Percentiles rank a stretch among this genome's conserved stretches.
Conservation (phyloP, 192 early-diverging fungal species). For the Thamnidium elegans region DNA sequence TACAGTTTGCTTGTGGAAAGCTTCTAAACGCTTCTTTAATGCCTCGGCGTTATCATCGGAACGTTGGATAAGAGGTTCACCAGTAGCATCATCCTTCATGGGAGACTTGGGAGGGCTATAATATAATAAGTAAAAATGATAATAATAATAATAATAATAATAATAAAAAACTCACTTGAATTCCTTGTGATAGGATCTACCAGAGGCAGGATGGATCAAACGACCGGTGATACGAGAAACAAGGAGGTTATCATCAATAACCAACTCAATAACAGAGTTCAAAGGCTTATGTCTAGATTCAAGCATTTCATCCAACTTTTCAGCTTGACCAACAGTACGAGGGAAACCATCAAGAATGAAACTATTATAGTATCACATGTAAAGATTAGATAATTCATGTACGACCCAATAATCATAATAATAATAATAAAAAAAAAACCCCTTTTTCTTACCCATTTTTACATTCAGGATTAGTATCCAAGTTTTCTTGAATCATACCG, state of each 20-base stretch:
- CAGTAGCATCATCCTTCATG: conserved; percentile 93
- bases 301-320: conserved; percentile 98
- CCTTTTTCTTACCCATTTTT: conserved; percentile 72
- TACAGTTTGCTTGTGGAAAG: conserved; percentile 81
- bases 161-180: conserved; percentile 60
- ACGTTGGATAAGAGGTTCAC: conserved; percentile 95
- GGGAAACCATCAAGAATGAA: conserved; percentile 99
- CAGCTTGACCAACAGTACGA: conserved; percentile 94
- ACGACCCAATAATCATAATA: too few species aligned
- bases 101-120: conserved; percentile 81
- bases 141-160: not conserved
- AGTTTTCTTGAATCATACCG: conserved; percentile 93
- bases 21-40: conserved; percentile 85
- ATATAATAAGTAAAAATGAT: not conserved
- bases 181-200: conserved; percentile 94
- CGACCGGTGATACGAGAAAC: conserved; percentile 96
- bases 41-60: conserved; percentile 96
- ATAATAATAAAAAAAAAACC: not conserved
- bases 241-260: conserved; percentile 90
- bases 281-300: conserved; percentile 68
- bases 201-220: conserved; percentile 89
- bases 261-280: conserved; percentile 88
- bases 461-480: conserved; percentile 93
- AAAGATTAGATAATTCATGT: not conserved
- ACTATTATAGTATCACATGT: conserved; percentile 24